These are phyloP conservation scores for Hypoxylon rickii DNA, from an alignment of 495 filamentous ascomycete species.

Conservation along the genomic window DNA sequence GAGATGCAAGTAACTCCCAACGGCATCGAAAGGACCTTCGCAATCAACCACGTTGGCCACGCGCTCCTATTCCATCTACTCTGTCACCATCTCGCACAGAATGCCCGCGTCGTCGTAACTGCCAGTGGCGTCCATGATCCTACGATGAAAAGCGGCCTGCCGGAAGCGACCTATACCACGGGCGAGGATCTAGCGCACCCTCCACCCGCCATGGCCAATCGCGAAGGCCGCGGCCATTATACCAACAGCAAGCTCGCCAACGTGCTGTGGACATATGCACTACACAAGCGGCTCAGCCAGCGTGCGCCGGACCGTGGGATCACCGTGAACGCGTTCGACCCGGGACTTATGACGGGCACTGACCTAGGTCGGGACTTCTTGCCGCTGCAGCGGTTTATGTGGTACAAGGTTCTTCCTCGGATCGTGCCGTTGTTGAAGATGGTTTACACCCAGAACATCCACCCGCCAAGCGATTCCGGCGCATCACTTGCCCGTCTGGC, in stretches of 20 bases:
- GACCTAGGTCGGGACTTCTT: constrained; percentile 41
- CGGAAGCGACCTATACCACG: constrained; percentile 44
- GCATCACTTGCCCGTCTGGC: constrained; percentile 44
- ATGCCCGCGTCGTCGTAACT: constrained; percentile 51
- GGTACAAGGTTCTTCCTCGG: constrained; percentile 43
- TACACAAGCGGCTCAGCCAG: constrained; percentile 39
- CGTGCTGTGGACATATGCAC: constrained; percentile 60
- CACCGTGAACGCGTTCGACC: constrained; percentile 48
- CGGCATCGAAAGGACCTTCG: constrained; percentile 46
- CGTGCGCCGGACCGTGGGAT: constrained; percentile 32
- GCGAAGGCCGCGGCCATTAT: constrained; percentile 55
- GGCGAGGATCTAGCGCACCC: constrained; percentile 43
- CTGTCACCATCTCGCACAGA: constrained; percentile 56
- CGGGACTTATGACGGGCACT: constrained; percentile 54
- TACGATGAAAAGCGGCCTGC: constrained; percentile 44
- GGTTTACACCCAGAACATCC: constrained; percentile 40
- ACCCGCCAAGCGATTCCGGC: constrained; percentile 45
- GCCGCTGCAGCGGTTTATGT: constrained; percentile 26
- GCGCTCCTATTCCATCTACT: constrained; percentile 67
- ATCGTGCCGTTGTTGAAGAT: constrained; percentile 42
- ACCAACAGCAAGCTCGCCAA: constrained; percentile 72
- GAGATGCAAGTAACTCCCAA: constrained; percentile 41
- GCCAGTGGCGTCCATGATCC: constrained; percentile 44
- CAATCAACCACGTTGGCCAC: constrained; percentile 45
- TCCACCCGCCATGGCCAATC: constrained; percentile 9